Conservation (phyloP, 805 yeast genomes). For the Metschnikowia gruessii region DNA sequence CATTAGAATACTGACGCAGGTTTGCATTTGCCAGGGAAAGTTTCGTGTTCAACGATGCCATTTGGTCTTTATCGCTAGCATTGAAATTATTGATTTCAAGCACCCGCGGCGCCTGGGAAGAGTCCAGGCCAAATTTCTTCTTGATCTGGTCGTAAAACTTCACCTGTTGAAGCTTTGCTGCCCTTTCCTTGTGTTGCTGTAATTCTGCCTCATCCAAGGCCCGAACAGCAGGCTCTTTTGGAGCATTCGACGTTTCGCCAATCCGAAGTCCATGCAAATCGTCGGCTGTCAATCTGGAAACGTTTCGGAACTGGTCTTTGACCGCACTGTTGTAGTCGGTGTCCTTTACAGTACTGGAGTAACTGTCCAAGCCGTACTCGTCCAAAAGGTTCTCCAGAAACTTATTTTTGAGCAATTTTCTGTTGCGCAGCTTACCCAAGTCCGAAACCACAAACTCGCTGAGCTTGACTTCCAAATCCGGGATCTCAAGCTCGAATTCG, state of each 20-base stretch:
- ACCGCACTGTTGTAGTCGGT: constrained; percentile 30
- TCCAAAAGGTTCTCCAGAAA: constrained; percentile 33
- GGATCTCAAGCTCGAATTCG: constrained; percentile 13
- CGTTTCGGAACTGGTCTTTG: constrained; percentile 15
- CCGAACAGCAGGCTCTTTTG: constrained; percentile 13
- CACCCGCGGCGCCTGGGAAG: constrained; percentile 19
- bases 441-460: constrained; percentile 19
- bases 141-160: constrained; percentile 30
- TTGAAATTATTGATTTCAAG: constrained; percentile 37
- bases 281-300: constrained; percentile 25
- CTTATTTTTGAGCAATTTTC: constrained; percentile 32
- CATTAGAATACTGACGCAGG: not conserved
- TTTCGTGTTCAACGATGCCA: constrained; percentile 25
- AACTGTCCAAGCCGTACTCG: constrained; percentile 39
- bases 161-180: constrained; percentile 26
- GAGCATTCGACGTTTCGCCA: constrained; percentile 22
- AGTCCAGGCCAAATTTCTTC: constrained; percentile 24
- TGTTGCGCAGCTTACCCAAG: constrained; percentile 19
- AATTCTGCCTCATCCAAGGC: constrained; percentile 28
- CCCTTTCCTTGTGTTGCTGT: constrained; percentile 25
- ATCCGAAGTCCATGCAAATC: constrained; percentile 38
- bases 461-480: constrained; percentile 19
- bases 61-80: constrained; percentile 23
- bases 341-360: constrained; percentile 27
- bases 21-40: constrained; percentile 11